Conservation (phyloP, 306 rosid genomes). For the Acacia confusa region DNA sequence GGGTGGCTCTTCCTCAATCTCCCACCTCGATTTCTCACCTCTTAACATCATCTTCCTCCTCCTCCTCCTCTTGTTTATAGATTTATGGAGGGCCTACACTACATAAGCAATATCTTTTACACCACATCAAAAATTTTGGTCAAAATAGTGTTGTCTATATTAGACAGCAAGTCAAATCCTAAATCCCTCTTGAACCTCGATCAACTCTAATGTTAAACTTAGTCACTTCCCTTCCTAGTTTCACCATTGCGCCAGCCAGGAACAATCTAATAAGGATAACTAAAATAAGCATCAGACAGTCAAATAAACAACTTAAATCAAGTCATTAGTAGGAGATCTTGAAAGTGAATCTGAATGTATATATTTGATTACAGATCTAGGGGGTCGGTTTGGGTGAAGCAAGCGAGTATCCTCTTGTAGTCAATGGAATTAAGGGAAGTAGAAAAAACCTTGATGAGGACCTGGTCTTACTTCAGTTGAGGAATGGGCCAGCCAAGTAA, state of each 20-base stretch:
- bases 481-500: conserved; percentile 39
- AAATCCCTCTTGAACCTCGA: neutral
- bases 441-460: conserved; percentile 52
- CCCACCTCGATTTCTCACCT: too few species aligned
- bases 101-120: neutral
- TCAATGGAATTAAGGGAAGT: conserved; percentile 56
- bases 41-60: too few species aligned
- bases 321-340: neutral
- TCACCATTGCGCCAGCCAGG: conserved; percentile 68
- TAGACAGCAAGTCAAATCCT: neutral
- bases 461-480: conserved; percentile 39
- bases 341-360: too few species aligned
- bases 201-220: conserved; percentile 71
- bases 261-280: conserved; percentile 32
- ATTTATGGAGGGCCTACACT: too few species aligned
- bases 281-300: neutral
- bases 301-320: neutral
- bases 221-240: conserved; percentile 58
- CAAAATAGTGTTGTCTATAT: neutral
- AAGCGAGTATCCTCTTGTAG: conserved; percentile 40
- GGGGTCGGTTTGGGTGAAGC: neutral
- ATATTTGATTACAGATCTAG: neutral
- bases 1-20: too few species aligned
- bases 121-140: neutral
- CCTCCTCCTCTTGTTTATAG: too few species aligned